A percentile compares a stretch with the other conserved stretches of the same genome.
phyloP scores from a whole-genome alignment of 2,329 filamentous ascomycete species.

The Colletotrichum musae region DNA sequence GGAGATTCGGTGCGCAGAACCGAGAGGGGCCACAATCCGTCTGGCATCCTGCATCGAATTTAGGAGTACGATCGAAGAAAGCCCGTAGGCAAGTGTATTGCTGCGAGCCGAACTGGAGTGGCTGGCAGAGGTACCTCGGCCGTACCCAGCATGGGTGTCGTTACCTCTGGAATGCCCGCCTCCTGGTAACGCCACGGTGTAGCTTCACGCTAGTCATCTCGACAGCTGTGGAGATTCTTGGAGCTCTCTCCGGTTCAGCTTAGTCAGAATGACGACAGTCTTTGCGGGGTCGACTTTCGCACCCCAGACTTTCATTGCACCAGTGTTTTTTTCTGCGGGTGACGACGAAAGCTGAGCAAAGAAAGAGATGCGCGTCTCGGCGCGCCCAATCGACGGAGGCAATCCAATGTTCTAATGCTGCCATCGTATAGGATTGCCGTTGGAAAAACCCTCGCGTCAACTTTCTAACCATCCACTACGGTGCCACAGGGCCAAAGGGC shows the following conservation, averaged over 20 bases:
- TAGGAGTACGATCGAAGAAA: conserved; percentile 20
- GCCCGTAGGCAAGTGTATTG: background rate
- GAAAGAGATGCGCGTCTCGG: conserved; percentile 7
- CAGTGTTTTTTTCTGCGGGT: background rate
- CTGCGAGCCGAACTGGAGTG: conserved; percentile 3
- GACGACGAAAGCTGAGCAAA: conserved; percentile 26
- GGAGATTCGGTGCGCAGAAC: conserved; percentile 5
- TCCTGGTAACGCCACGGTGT: conserved; percentile 21
- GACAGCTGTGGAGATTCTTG: conserved; percentile 26
- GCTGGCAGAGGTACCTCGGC: conserved; percentile 25
- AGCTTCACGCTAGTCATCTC: conserved; percentile 32
- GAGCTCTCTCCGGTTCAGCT: conserved; percentile 24
- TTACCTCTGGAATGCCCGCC: conserved; percentile 22
- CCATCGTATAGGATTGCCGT: background rate
- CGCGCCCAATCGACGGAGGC: conserved; percentile 13
- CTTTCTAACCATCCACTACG: too few species aligned
- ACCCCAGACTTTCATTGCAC: conserved; percentile 22
- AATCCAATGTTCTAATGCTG: background rate
- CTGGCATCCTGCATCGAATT: conserved; percentile 25
- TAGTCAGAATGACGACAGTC: conserved; percentile 41
- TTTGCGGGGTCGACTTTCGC: conserved; percentile 36
- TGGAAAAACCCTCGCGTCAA: too few species aligned
- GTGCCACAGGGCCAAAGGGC: too few species aligned
- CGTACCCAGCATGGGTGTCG: conserved; percentile 17
- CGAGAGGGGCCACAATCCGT: background rate